Percentiles rank a stretch among this genome's conserved stretches.
phyloP scores from a whole-genome alignment of 495 filamentous ascomycete species.

The Penicillium pancosmium region DNA sequence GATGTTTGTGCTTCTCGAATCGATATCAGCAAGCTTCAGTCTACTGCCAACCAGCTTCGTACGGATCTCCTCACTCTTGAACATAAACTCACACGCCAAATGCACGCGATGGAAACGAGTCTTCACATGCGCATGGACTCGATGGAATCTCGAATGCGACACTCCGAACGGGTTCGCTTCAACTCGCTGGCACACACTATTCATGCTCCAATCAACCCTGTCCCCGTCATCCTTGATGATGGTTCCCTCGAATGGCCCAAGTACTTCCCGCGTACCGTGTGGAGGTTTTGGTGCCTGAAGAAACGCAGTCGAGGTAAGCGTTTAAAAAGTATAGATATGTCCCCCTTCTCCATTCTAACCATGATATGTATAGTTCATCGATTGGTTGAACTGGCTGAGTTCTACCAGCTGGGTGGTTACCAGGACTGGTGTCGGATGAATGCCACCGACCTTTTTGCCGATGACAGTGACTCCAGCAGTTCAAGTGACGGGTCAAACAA shows the following conservation, averaged over 20 bases:
- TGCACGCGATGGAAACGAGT: constrained; percentile 32
- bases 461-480: constrained; percentile 44
- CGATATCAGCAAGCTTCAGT: constrained; percentile 44
- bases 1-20: constrained; percentile 40
- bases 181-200: constrained; percentile 44
- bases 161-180: constrained; percentile 43
- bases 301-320: constrained; percentile 47
- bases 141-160: constrained; percentile 24
- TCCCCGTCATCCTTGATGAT: constrained; percentile 39
- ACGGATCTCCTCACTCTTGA: constrained; percentile 40
- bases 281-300: constrained; percentile 49
- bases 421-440: constrained; percentile 44
- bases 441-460: constrained; percentile 31
- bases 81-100: constrained; percentile 37
- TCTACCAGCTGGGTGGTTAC: constrained; percentile 45
- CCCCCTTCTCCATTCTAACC: background rate
- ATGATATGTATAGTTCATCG: constrained; percentile 34
- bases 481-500: constrained; percentile 37
- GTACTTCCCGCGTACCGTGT: constrained; percentile 45
- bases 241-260: constrained; percentile 40
- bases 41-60: constrained; percentile 39
- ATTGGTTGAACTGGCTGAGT: constrained; percentile 44
- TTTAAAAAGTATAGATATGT: constrained; percentile 7
- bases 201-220: constrained; percentile 42
- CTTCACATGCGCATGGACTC: constrained; percentile 15